These are phyloP conservation scores for Pisolithus sp. DNA, from an alignment of 768 basidiomycete genomes.

Conservation along the genomic window DNA sequence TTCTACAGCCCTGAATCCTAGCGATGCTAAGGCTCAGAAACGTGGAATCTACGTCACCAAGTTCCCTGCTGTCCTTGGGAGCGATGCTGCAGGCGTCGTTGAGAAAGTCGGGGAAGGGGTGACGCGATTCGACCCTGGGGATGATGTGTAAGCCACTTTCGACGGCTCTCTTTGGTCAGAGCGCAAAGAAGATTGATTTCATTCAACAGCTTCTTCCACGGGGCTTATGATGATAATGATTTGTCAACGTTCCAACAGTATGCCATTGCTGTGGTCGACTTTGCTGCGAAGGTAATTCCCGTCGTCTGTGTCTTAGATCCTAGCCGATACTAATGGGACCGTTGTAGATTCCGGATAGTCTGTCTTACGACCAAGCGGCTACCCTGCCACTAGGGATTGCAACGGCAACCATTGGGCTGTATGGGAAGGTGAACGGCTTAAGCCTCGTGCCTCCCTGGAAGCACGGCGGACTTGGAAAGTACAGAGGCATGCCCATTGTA, in stretches of 20 bases:
- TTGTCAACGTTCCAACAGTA: constrained; percentile 41
- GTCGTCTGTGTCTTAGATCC: not conserved
- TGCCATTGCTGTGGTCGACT: constrained; percentile 33
- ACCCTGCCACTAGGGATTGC: constrained; percentile 45
- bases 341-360: constrained; percentile 37
- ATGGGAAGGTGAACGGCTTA: constrained; percentile 34
- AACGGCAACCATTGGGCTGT: constrained; percentile 46
- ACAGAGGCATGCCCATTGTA: constrained; percentile 38
- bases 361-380: constrained; percentile 43
- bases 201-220: constrained; percentile 34
- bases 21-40: constrained; percentile 47
- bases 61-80: constrained; percentile 43
- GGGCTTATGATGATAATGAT: constrained; percentile 32
- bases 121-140: constrained; percentile 41
- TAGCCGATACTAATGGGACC: constrained; percentile 6
- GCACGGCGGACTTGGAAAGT: constrained; percentile 32
- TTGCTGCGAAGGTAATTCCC: constrained; percentile 33
- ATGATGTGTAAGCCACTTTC: constrained; percentile 40
- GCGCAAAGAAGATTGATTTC: constrained; percentile 18
- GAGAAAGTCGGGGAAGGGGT: constrained; percentile 48
- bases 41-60: constrained; percentile 31
- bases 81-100: constrained; percentile 47
- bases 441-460: constrained; percentile 37
- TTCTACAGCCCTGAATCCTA: constrained; percentile 46
- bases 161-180: not conserved